Evolutionary conservation across 805 yeast species (phyloP).

Genomic region (Wickerhamomyces kurtzmanii): DNA sequence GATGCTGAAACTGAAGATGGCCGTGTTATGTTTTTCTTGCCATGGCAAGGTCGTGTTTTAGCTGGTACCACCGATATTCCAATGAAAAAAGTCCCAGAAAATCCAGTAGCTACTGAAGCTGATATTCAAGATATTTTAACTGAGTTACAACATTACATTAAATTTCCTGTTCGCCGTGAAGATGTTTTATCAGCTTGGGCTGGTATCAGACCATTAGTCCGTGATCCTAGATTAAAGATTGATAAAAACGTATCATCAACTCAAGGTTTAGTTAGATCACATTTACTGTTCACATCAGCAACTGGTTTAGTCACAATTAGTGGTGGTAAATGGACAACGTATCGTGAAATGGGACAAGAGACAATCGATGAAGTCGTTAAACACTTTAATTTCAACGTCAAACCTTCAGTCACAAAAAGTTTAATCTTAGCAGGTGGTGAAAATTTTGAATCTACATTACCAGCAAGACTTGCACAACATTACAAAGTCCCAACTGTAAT

Average conservation of each 20-base stretch:
- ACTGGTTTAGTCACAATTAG: slow-evolving; percentile 80
- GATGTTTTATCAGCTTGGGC: slow-evolving; percentile 96
- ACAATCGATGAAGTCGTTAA: slow-evolving; percentile 68
- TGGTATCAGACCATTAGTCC: slow-evolving; percentile 90
- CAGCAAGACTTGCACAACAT: slow-evolving; percentile 72
- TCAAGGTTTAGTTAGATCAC: slow-evolving; percentile 87
- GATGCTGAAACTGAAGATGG: slow-evolving; percentile 94
- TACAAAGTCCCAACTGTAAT: slow-evolving; percentile 63
- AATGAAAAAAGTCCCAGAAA: slow-evolving; percentile 54
- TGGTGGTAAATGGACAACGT: slow-evolving; percentile 98
- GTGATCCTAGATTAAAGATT: slow-evolving; percentile 57
- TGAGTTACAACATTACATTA: slow-evolving; percentile 84
- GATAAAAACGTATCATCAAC: slow-evolving; percentile 43
- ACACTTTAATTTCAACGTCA: slow-evolving; percentile 30
- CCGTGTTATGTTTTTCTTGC: slow-evolving; percentile 92
- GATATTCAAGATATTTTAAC: slow-evolving; percentile 81
- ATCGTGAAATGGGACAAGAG: slow-evolving; percentile 96
- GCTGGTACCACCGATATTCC: slow-evolving; percentile 98
- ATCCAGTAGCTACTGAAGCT: slow-evolving; percentile 78
- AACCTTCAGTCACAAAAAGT: slow-evolving; percentile 29
- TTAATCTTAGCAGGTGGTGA: slow-evolving; percentile 72
- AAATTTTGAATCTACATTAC: slow-evolving; percentile 62
- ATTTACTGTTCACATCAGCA: slow-evolving; percentile 62
- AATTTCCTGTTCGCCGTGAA: slow-evolving; percentile 78
- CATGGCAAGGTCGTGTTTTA: slow-evolving; percentile 95